Conservation (phyloP, 495 filamentous ascomycete genomes). For the Haplographium delicatum region DNA sequence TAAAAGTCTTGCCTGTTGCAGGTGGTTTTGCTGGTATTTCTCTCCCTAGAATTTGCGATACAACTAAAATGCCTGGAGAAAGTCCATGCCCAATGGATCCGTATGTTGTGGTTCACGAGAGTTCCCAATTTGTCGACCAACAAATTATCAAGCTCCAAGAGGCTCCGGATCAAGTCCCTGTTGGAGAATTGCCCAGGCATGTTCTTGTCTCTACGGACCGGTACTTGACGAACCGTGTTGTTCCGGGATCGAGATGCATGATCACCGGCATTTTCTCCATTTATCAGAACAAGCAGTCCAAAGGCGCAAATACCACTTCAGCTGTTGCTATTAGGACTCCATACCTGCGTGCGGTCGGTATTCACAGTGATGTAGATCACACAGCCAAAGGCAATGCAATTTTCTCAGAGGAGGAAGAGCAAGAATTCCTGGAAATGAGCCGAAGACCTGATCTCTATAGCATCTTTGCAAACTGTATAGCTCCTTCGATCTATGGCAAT, state of each 20-base stretch:
- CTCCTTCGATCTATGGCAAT: slow-evolving; percentile 96
- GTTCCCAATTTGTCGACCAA: slow-evolving; percentile 93
- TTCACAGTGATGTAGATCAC: slow-evolving; percentile 83
- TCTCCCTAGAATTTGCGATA: slow-evolving; percentile 70
- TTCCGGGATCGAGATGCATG: slow-evolving; percentile 91
- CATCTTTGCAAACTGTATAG: slow-evolving; percentile 85
- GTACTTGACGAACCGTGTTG: slow-evolving; percentile 92
- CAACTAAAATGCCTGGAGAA: slow-evolving; percentile 37
- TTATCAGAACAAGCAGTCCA: slow-evolving; percentile 85
- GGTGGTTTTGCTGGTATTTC: slow-evolving; percentile 84
- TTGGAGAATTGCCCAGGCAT: slow-evolving; percentile 92
- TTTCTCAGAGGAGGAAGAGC: slow-evolving; percentile 95
- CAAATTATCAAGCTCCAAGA: slow-evolving; percentile 98
- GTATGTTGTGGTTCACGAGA: slow-evolving; percentile 92
- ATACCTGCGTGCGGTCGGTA: slow-evolving; percentile 91
- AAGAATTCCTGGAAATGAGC: slow-evolving; percentile 93
- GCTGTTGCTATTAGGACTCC: slow-evolving; percentile 95
- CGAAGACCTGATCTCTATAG: slow-evolving; percentile 88
- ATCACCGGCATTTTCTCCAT: slow-evolving; percentile 98
- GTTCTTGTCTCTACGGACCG: slow-evolving; percentile 93
- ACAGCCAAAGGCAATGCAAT: slow-evolving; percentile 79
- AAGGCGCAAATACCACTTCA: slow-evolving; percentile 60
- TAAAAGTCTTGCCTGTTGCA: slow-evolving; percentile 63
- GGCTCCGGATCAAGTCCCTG: slow-evolving; percentile 95
- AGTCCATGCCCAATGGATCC: slow-evolving; percentile 87